Evolutionary conservation across 2,329 filamentous ascomycete genomes (phyloP).

Genomic region (Aspergillus neoniger): DNA sequence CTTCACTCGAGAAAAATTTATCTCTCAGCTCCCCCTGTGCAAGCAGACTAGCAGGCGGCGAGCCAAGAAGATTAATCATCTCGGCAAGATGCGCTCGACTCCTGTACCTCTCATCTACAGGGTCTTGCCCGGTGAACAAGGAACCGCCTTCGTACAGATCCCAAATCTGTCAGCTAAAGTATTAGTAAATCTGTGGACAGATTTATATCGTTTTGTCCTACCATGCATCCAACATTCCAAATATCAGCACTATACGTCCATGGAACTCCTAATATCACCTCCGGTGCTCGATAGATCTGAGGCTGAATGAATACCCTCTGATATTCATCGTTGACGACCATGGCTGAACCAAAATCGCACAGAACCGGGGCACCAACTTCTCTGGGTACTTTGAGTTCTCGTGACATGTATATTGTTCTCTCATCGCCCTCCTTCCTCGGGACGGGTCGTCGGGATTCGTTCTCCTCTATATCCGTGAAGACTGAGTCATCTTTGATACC

Average conservation of each 20-base stretch:
- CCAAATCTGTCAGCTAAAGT: slow-evolving; percentile 46
- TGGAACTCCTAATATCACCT: slow-evolving; percentile 51
- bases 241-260: slow-evolving; percentile 55
- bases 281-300: slow-evolving; percentile 39
- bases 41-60: slow-evolving; percentile 41
- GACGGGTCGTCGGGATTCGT: slow-evolving; percentile 43
- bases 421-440: slow-evolving; percentile 48
- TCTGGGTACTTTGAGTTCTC: slow-evolving; percentile 39
- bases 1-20: slow-evolving; percentile 45
- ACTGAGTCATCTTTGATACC: slow-evolving; percentile 44
- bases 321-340: slow-evolving; percentile 34
- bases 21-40: slow-evolving; percentile 29
- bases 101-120: slow-evolving; percentile 42
- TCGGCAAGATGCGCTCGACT: slow-evolving; percentile 53
- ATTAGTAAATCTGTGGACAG: not conserved
- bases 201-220: slow-evolving; percentile 30
- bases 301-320: slow-evolving; percentile 36
- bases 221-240: slow-evolving; percentile 57
- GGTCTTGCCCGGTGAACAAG: slow-evolving; percentile 48
- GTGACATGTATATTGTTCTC: slow-evolving; percentile 48
- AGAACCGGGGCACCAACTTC: slow-evolving; percentile 41
- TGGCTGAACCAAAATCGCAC: slow-evolving; percentile 55
- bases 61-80: slow-evolving; percentile 51
- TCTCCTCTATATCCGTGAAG: slow-evolving; percentile 43
- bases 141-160: slow-evolving; percentile 50